Percentiles rank a stretch among this genome's conserved stretches.
phyloP scores from a whole-genome alignment of 2,329 filamentous ascomycete species.

The Raffaelea deltoideospora region DNA sequence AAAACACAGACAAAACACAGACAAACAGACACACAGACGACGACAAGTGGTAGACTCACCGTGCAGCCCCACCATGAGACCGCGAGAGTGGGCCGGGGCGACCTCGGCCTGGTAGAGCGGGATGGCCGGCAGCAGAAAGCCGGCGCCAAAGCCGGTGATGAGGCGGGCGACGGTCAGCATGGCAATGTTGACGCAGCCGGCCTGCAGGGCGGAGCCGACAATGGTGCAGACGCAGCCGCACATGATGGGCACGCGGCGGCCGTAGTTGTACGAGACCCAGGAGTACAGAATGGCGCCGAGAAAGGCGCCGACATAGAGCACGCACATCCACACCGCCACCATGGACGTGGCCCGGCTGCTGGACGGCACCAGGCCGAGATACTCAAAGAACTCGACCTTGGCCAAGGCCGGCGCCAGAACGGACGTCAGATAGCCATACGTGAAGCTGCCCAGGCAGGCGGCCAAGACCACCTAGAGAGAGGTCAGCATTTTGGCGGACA shows the following conservation, averaged over 20 bases:
- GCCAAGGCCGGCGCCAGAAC: too few species aligned
- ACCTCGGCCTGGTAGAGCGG: conserved; percentile 1
- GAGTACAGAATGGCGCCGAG: not conserved
- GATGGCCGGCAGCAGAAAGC: conserved; percentile 1
- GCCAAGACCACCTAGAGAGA: too few species aligned
- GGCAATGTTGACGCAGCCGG: not conserved
- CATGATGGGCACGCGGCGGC: not conserved
- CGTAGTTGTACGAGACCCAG: not conserved
- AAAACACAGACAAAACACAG: not conserved
- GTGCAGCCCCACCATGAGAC: conserved; percentile 3
- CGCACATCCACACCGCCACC: not conserved
- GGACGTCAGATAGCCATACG: too few species aligned
- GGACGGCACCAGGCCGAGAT: too few species aligned
- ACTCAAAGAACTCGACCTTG: too few species aligned
- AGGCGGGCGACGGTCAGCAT: not conserved
- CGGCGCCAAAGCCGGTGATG: not conserved
- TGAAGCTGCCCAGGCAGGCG: too few species aligned
- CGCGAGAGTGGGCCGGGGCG: conserved; percentile 1
- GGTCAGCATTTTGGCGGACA: too few species aligned
- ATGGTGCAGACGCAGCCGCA: not conserved
- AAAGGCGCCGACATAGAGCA: not conserved
- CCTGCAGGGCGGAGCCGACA: not conserved
- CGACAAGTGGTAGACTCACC: not conserved
- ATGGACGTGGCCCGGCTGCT: not conserved
- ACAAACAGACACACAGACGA: not conserved